These are phyloP conservation scores for Cordyceps pruinosa DNA, from an alignment of 2,329 filamentous ascomycete species.

Conservation along the genomic window DNA sequence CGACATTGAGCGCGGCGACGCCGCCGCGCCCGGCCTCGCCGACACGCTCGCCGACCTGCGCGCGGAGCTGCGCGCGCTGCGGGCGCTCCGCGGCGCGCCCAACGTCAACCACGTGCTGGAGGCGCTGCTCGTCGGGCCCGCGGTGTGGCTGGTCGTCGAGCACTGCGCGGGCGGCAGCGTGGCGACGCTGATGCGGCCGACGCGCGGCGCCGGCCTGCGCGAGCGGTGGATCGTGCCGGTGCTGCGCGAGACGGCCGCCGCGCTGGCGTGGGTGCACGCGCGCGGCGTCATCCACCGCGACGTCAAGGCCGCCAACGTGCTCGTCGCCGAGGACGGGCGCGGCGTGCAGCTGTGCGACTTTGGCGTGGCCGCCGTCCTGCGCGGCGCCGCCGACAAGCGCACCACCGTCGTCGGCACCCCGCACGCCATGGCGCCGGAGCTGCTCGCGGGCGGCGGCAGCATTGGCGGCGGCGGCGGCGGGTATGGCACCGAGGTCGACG, in stretches of 20 bases:
- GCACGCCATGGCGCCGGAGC: conserved; percentile 63
- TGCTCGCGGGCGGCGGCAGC: conserved; percentile 31
- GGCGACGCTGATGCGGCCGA: conserved; percentile 47
- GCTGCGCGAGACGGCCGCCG: conserved; percentile 41
- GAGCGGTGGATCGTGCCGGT: conserved; percentile 48
- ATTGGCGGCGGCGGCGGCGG: conserved; percentile 30
- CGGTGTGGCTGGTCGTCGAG: conserved; percentile 64
- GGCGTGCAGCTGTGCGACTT: conserved; percentile 61
- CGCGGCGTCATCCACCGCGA: conserved; percentile 46
- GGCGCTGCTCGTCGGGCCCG: conserved; percentile 54
- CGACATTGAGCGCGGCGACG: conserved; percentile 65
- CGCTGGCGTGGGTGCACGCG: conserved; percentile 43
- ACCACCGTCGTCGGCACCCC: conserved; percentile 61
- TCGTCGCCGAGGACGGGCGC: conserved; percentile 54
- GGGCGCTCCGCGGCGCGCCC: conserved; percentile 52
- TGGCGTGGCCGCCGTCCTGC: conserved; percentile 57
- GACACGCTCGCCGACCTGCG: conserved; percentile 46
- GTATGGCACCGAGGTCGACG: conserved; percentile 53
- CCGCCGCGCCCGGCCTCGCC: conserved; percentile 42
- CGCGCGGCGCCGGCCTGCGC: conserved; percentile 35
- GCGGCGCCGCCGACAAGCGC: conserved; percentile 52
- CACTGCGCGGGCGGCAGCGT: conserved; percentile 63
- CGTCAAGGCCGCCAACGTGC: conserved; percentile 55
- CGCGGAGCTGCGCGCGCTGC: conserved; percentile 47
- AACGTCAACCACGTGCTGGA: conserved; percentile 62